phyloP scores from a whole-genome alignment of 371 early-diverging fungal genomes.

The Fennellomyces sp. region DNA sequence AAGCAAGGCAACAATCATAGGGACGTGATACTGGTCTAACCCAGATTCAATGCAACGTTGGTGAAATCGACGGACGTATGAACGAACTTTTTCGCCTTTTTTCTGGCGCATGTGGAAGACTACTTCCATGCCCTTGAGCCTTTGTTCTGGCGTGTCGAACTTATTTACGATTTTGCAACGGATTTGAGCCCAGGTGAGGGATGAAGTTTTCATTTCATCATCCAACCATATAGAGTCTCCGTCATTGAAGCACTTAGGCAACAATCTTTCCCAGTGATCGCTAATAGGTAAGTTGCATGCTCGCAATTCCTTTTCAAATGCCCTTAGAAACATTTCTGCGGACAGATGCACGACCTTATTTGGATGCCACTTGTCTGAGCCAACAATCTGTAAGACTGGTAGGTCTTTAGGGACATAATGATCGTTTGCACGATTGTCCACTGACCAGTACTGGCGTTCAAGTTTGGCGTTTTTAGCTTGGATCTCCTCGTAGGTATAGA shows the following conservation, averaged over 20 bases:
- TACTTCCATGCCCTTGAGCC: background rate
- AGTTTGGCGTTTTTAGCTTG: background rate
- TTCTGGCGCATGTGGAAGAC: conserved; percentile 7
- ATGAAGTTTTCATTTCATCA: background rate
- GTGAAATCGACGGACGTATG: background rate
- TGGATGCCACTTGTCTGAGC: background rate
- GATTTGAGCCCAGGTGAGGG: background rate
- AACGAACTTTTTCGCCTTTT: background rate
- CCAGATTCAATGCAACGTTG: background rate
- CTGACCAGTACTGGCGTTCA: background rate
- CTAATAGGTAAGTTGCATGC: background rate
- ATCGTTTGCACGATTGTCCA: too few relatives aligned
- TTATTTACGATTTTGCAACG: too few relatives aligned
- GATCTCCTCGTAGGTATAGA: background rate
- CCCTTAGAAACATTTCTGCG: background rate
- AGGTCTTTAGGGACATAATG: conserved; percentile 6
- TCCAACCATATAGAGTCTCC: background rate
- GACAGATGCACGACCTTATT: background rate
- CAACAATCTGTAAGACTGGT: background rate
- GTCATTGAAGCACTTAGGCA: background rate
- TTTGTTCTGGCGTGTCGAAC: conserved; percentile 1
- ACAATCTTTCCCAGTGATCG: background rate
- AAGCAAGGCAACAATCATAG: background rate
- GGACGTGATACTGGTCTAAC: background rate
- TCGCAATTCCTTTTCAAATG: background rate